Evolutionary conservation across 192 early-diverging fungal species (phyloP).

Genomic region (Podila epigama): DNA sequence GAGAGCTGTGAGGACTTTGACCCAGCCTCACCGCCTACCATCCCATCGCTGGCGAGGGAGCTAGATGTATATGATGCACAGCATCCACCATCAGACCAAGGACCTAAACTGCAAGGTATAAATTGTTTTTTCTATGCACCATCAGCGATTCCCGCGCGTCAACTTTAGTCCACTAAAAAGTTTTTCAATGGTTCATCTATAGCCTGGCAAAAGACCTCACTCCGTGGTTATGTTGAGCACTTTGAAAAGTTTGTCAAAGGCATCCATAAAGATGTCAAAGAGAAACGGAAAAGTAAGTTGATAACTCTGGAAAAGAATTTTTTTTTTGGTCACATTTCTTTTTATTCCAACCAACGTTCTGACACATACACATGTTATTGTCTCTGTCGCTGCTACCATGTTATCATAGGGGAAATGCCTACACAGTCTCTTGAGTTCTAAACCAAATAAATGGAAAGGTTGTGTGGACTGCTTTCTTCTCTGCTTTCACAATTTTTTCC

Average conservation of each 20-base stretch:
- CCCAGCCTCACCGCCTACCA: conserved; percentile 79
- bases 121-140: no score
- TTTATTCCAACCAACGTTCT: no score
- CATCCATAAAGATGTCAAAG: conserved; percentile 45
- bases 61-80: conserved; percentile 56
- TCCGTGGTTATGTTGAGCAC: conserved; percentile 63
- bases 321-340: no score
- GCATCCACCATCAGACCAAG: conserved; percentile 3
- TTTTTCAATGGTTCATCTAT: background rate
- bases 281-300: conserved; percentile 53
- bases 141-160: background rate
- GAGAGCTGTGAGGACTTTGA: conserved; percentile 83
- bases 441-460: no score
- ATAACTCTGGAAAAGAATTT: no score
- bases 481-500: no score
- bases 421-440: no score
- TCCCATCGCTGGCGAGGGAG: conserved; percentile 72
- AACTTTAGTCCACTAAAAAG: background rate
- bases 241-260: conserved; percentile 75
- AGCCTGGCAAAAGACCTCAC: conserved; percentile 65
- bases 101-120: conserved; percentile 50
- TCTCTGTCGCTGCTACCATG: no score
- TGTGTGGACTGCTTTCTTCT: no score
- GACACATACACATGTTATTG: no score
- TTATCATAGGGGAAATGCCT: no score